Percentiles rank a stretch among this genome's conserved stretches.
These are phyloP conservation scores for Dictyostelium intermedium DNA, from an alignment of 78 protist genomes.

Conservation along the genomic window DNA sequence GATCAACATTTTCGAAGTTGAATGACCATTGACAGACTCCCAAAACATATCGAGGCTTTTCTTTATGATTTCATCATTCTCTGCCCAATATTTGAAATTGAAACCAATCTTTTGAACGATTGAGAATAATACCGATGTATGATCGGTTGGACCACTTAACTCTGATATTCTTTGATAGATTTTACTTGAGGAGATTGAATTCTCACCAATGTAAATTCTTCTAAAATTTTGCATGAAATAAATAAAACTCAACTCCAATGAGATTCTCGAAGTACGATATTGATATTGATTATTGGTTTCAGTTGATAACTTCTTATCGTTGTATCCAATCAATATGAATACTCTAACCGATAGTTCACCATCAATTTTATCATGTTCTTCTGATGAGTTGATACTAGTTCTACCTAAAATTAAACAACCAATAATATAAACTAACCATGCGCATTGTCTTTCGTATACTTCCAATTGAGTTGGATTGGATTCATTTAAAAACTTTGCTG, in stretches of 20 bases:
- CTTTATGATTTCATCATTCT: slow-evolving; percentile 37
- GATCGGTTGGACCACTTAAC: slow-evolving; percentile 47
- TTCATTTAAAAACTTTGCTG: neutral
- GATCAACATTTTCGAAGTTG: slow-evolving; percentile 19
- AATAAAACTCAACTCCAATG: slow-evolving; percentile 50
- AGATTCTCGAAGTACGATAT: neutral
- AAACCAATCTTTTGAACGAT: slow-evolving; percentile 76
- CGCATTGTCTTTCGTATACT: slow-evolving; percentile 28
- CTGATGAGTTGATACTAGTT: slow-evolving; percentile 27
- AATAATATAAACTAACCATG: slow-evolving; percentile 72
- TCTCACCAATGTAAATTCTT: slow-evolving; percentile 70
- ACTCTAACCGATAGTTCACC: slow-evolving; percentile 58
- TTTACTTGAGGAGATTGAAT: slow-evolving; percentile 10
- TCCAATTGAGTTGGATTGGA: neutral
- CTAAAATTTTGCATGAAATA: slow-evolving; percentile 74
- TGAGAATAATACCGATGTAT: slow-evolving; percentile 36
- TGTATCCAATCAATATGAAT: slow-evolving; percentile 4
- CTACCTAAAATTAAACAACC: slow-evolving; percentile 65
- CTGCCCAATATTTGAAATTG: slow-evolving; percentile 63
- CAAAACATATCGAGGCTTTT: slow-evolving; percentile 68
- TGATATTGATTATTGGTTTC: neutral
- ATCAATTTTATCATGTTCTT: slow-evolving; percentile 51
- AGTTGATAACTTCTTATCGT: neutral
- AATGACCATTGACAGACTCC: slow-evolving; percentile 64
- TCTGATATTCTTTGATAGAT: slow-evolving; percentile 37